Percentiles rank a stretch among this genome's conserved stretches.
phyloP scores from a whole-genome alignment of 179 eudicot species.

The Beta corolliflora region DNA sequence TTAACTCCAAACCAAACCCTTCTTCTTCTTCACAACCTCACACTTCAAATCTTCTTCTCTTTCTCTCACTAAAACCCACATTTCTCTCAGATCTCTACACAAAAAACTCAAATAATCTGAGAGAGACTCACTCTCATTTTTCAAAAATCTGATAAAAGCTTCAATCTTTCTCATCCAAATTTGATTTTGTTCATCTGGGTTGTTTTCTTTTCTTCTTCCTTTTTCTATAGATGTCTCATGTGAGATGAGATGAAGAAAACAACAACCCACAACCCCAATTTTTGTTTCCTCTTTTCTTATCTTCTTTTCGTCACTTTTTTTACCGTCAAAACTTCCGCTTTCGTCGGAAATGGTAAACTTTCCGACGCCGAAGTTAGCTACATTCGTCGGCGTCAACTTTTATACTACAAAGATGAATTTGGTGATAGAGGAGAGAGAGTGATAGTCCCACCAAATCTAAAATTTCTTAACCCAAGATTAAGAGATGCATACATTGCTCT shows the following conservation, averaged over 20 bases:
- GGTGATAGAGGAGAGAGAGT: constrained; percentile 64
- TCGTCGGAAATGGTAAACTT: constrained; percentile 38
- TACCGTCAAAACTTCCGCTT: not conserved
- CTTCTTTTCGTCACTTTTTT: not conserved
- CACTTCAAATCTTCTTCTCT: constrained; percentile 19
- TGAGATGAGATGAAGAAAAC: constrained; percentile 54
- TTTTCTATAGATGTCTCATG: constrained; percentile 45
- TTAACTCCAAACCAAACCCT: not conserved
- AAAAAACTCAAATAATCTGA: not conserved
- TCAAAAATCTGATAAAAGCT: no score
- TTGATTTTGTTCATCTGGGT: not conserved
- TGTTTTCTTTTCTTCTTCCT: not conserved
- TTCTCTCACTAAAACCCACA: constrained; percentile 11
- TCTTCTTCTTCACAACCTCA: constrained; percentile 27
- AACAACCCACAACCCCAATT: constrained; percentile 20
- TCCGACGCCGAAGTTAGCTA: constrained; percentile 41
- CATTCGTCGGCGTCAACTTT: constrained; percentile 56
- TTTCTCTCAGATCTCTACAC: constrained; percentile 27
- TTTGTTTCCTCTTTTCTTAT: not conserved
- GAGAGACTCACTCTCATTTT: constrained; percentile 11
- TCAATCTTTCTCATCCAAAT: no score
- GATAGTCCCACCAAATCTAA: constrained; percentile 40
- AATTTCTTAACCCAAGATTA: constrained; percentile 40
- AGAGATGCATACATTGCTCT: constrained; percentile 67
- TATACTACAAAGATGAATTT: constrained; percentile 60